A percentile compares a stretch with the other conserved stretches of the same genome.
Evolutionary conservation across 2,329 filamentous ascomycete genomes (phyloP).

Genomic region (Botrytis cinerea): DNA sequence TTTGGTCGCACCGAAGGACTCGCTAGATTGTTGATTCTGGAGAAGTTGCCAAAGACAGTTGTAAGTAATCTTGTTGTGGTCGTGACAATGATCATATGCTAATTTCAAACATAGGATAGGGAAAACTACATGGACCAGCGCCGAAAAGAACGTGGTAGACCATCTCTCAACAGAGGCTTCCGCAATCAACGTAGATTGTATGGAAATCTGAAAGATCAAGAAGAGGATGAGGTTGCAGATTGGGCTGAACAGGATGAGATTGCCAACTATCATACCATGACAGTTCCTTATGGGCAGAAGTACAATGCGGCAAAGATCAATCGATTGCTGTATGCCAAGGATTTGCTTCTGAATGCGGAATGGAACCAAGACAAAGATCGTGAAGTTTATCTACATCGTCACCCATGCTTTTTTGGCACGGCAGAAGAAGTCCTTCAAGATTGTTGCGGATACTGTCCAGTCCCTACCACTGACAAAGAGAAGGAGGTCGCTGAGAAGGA

Average conservation of each 20-base stretch:
- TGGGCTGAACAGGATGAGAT: constrained; percentile 78
- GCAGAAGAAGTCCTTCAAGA: constrained; percentile 74
- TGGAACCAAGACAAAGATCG: constrained; percentile 80
- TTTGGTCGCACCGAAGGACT: constrained; percentile 76
- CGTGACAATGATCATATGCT: neutral
- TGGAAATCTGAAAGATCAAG: constrained; percentile 75
- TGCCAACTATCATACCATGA: constrained; percentile 78
- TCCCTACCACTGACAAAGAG: constrained; percentile 69
- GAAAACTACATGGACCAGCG: constrained; percentile 71
- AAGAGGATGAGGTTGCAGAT: constrained; percentile 77
- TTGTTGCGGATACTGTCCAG: constrained; percentile 79
- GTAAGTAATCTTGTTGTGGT: constrained; percentile 5
- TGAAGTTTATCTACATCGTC: constrained; percentile 76
- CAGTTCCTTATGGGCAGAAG: constrained; percentile 64
- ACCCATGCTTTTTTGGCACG: constrained; percentile 82
- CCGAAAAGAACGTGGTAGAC: constrained; percentile 71
- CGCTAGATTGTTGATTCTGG: constrained; percentile 76
- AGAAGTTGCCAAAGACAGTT: constrained; percentile 69
- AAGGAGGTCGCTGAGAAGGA: constrained; percentile 71
- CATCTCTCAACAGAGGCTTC: constrained; percentile 49
- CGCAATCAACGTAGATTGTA: constrained; percentile 48
- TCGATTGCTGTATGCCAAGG: constrained; percentile 78
- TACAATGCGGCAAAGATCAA: constrained; percentile 73
- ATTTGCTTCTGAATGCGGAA: constrained; percentile 80
- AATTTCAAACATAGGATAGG: constrained; percentile 49